Evolutionary conservation across 225 moss, liverwort and hornwort genomes (phyloP).

Genomic region (Bryum argenteum): DNA sequence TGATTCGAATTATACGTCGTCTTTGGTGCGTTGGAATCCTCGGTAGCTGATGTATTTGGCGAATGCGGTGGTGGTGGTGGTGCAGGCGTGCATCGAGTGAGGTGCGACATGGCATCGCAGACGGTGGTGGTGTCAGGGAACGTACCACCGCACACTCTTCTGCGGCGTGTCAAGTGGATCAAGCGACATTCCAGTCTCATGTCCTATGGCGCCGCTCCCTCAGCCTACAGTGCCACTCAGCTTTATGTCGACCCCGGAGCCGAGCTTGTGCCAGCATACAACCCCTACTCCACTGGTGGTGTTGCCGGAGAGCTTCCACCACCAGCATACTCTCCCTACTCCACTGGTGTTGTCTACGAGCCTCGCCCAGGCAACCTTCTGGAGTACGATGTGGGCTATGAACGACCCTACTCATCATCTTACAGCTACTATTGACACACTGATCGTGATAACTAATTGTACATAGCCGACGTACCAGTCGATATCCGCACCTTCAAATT

Average conservation of each 20-base stretch:
- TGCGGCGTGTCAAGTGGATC: conserved; percentile 50
- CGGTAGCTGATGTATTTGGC: no score
- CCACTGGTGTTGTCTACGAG: conserved; percentile 8
- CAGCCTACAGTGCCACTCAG: no score
- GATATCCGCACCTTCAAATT: conserved; percentile 12
- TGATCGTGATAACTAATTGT: background rate
- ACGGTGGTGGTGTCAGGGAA: conserved; percentile 53
- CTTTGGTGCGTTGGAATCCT: no score
- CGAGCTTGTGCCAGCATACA: conserved; percentile 15
- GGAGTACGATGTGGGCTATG: conserved; percentile 11
- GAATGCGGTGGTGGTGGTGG: background rate
- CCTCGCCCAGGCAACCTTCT: background rate
- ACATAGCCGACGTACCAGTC: conserved; percentile 8
- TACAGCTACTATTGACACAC: conserved; percentile 36
- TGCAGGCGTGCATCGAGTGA: conserved; percentile 52
- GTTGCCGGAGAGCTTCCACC: background rate
- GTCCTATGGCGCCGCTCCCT: conserved; percentile 34
- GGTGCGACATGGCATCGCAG: conserved; percentile 41
- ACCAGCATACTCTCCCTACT: conserved; percentile 14
- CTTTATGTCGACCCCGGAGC: background rate
- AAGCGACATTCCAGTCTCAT: conserved; percentile 39
- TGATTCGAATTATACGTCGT: no score
- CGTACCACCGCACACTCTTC: conserved; percentile 30
- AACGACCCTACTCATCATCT: conserved; percentile 27
- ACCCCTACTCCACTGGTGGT: conserved; percentile 18